Conservation (phyloP, 805 yeast species). For the Dipodascopsis tothii region DNA sequence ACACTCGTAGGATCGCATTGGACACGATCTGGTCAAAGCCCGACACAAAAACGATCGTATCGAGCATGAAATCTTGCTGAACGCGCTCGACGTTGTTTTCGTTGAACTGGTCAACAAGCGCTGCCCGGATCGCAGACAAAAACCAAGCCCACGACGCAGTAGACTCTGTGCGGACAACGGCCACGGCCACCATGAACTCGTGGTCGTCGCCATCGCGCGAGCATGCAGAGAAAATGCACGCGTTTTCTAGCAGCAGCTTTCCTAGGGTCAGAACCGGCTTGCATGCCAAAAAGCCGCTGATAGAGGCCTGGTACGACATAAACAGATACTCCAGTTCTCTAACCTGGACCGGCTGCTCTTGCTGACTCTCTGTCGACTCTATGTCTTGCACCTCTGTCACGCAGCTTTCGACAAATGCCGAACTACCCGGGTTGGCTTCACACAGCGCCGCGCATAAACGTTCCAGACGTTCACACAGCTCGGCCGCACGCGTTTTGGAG, state of each 20-base stretch:
- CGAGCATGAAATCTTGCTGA: constrained; percentile 5
- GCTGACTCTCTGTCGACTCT: no score
- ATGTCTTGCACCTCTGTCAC: no score
- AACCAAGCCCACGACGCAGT: constrained; percentile 12
- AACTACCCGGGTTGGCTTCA: no score
- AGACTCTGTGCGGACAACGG: constrained; percentile 4
- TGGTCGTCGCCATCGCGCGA: constrained; percentile 15
- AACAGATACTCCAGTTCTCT: no score
- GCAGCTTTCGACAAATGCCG: no score
- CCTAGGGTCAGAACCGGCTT: constrained; percentile 12
- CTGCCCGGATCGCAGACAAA: constrained; percentile 4
- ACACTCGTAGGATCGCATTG: constrained; percentile 5
- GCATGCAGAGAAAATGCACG: constrained; percentile 7
- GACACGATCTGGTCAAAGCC: constrained; percentile 8
- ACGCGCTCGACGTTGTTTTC: no score
- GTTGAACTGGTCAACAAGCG: constrained; percentile 7
- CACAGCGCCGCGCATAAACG: no score
- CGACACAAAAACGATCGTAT: constrained; percentile 10
- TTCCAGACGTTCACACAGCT: no score
- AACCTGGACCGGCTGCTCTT: no score
- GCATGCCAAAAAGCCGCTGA: constrained; percentile 8
- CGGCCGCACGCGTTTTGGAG: no score
- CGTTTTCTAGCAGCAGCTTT: constrained; percentile 8
- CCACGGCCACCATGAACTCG: constrained; percentile 12
- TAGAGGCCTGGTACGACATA: constrained; percentile 10